Conservation (phyloP, 2,329 filamentous ascomycete species). For the Beauveria sp. region DNA sequence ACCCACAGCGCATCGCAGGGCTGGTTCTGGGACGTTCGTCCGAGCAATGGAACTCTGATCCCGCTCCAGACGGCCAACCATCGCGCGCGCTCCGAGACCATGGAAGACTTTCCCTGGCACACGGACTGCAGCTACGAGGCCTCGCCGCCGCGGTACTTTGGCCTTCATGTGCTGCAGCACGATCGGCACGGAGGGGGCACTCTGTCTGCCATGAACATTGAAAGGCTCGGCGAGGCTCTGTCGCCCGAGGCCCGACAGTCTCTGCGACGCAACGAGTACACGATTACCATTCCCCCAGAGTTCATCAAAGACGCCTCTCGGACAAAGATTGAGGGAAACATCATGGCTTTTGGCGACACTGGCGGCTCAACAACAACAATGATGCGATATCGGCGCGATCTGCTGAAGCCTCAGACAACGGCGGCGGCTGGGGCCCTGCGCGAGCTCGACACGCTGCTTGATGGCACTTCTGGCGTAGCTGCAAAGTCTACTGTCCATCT, state of each 20-base stretch:
- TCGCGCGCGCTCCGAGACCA: constrained; percentile 32
- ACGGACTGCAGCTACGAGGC: constrained; percentile 37
- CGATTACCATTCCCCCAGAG: constrained; percentile 25
- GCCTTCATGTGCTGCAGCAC: constrained; percentile 33
- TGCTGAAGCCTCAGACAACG: constrained; percentile 21
- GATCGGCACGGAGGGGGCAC: constrained; percentile 35
- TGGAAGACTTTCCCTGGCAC: constrained; percentile 35
- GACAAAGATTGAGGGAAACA: constrained; percentile 12
- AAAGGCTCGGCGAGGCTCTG: constrained; percentile 15
- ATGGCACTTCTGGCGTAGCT: constrained; percentile 5
- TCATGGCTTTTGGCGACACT: constrained; percentile 12
- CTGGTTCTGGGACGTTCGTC: constrained; percentile 38
- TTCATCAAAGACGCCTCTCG: constrained; percentile 23
- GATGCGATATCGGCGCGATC: constrained; percentile 26
- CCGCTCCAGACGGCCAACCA: constrained; percentile 22
- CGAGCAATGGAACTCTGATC: constrained; percentile 18
- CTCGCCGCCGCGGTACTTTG: constrained; percentile 30
- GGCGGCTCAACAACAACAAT: constrained; percentile 1
- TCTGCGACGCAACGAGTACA: constrained; percentile 20
- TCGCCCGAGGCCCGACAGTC: constrained; percentile 19
- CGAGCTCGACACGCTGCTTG: constrained; percentile 19
- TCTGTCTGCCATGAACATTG: constrained; percentile 30
- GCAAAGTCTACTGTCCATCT: constrained; percentile 18
- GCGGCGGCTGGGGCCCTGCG: constrained; percentile 17
- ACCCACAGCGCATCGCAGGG: constrained; percentile 32